Conservation (phyloP, 257 asterid genomes). For the Nicotiana noctiflora region DNA sequence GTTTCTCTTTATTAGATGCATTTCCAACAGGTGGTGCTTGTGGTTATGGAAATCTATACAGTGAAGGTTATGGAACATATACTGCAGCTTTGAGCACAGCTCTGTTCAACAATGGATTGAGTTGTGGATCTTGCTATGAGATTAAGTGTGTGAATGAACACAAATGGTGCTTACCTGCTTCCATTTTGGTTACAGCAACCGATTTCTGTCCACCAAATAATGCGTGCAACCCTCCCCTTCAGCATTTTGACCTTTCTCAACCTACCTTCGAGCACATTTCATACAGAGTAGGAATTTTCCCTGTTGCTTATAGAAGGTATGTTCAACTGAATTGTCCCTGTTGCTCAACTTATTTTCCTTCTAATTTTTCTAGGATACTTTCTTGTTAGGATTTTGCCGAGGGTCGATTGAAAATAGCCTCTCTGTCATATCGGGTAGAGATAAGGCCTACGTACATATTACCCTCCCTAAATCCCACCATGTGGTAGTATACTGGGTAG, state of each 20-base stretch:
- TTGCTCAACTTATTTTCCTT: neutral
- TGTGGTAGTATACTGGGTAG: too few relatives aligned
- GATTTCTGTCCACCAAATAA: constrained; percentile 21
- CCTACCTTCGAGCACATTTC: constrained; percentile 18
- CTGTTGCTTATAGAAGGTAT: constrained; percentile 22
- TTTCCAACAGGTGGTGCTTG: constrained; percentile 16
- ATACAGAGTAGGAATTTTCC: constrained; percentile 20
- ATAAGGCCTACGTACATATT: too few relatives aligned
- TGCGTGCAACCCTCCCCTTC: constrained; percentile 23
- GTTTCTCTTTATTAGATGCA: neutral
- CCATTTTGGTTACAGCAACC: constrained; percentile 20
- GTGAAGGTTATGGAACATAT: constrained; percentile 19
- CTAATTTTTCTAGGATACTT: too few relatives aligned
- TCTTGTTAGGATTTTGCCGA: too few relatives aligned
- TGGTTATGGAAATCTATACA: constrained; percentile 19
- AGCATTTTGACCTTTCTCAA: constrained; percentile 24
- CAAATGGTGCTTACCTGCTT: constrained; percentile 15
- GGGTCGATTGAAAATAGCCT: too few relatives aligned
- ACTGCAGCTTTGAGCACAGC: constrained; percentile 21
- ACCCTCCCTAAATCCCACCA: too few relatives aligned
- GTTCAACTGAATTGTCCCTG: neutral
- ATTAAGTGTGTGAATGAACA: constrained; percentile 19
- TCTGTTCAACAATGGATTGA: constrained; percentile 21
- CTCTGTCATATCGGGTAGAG: too few relatives aligned
- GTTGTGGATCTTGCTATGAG: constrained; percentile 24